phyloP scores from a whole-genome alignment of 1,139 yeast genomes.

The Pichia kudriavzevii region DNA sequence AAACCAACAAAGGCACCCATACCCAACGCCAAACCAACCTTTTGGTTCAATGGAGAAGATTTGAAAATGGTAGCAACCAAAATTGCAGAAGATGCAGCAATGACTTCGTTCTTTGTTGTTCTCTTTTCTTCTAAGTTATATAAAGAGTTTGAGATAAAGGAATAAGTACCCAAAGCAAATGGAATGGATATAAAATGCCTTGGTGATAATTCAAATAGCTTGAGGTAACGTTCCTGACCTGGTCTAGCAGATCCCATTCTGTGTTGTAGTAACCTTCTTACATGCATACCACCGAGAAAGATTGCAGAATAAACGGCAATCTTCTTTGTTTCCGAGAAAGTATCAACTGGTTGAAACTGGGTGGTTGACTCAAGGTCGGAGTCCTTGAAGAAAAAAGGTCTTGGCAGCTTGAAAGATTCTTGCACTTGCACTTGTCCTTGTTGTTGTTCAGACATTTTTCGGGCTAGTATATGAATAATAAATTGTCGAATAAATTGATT shows the following conservation, averaged over 20 bases:
- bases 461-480: neutral
- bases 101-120: conserved; percentile 36
- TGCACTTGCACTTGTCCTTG: too few species aligned
- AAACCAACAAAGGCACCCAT: conserved; percentile 24
- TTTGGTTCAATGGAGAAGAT: conserved; percentile 29
- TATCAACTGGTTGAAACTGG: conserved; percentile 36
- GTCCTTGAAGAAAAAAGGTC: conserved; percentile 24
- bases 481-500: neutral
- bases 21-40: conserved; percentile 37
- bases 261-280: conserved; percentile 28
- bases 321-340: conserved; percentile 35
- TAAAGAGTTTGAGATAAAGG: conserved; percentile 26
- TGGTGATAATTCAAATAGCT: conserved; percentile 24
- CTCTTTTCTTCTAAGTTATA: conserved; percentile 26
- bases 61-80: conserved; percentile 31
- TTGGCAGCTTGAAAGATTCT: conserved; percentile 19
- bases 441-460: conserved; percentile 14
- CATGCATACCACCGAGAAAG: conserved; percentile 29
- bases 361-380: conserved; percentile 10
- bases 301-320: conserved; percentile 34
- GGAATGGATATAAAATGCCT: conserved; percentile 29
- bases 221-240: conserved; percentile 27
- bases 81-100: conserved; percentile 42
- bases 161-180: conserved; percentile 25
- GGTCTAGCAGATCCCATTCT: conserved; percentile 31